Conservation (phyloP, 139 green algal species). For the Auxenochlorella pyrenoidosa region DNA sequence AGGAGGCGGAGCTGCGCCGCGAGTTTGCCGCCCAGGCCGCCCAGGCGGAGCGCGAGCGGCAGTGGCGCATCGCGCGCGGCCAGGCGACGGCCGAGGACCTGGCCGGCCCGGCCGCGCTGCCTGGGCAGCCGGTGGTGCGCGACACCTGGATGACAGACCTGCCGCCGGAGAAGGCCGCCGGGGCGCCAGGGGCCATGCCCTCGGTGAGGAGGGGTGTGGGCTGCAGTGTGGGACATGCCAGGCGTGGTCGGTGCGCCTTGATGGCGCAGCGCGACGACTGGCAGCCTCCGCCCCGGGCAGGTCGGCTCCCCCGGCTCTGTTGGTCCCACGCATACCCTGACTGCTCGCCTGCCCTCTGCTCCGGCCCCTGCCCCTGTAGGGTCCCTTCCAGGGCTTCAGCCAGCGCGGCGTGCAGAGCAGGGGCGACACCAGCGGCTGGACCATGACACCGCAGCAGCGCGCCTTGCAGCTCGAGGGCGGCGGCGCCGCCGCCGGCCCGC, state of each 20-base stretch:
- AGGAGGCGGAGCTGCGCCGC: constrained; percentile 68
- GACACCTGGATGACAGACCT: constrained; percentile 90
- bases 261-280: too few relatives aligned
- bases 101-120: constrained; percentile 27
- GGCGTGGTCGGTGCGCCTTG: too few relatives aligned
- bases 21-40: constrained; percentile 39
- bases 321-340: too few relatives aligned
- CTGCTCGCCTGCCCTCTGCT: background rate
- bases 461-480: constrained; percentile 52
- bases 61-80: constrained; percentile 74
- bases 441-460: constrained; percentile 68
- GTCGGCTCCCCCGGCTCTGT: too few relatives aligned
- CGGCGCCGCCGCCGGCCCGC: constrained; percentile 34
- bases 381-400: constrained; percentile 34
- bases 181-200: background rate
- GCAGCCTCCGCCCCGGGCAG: too few relatives aligned
- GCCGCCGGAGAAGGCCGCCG: constrained; percentile 47
- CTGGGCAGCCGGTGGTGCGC: constrained; percentile 21
- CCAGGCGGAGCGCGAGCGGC: constrained; percentile 63
- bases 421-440: constrained; percentile 77
- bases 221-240: too few relatives aligned
- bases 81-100: constrained; percentile 62
- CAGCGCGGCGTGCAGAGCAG: constrained; percentile 32
- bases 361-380: constrained; percentile 13
- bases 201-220: too few relatives aligned